Percentiles rank a stretch among this genome's conserved stretches.
phyloP scores from a whole-genome alignment of 257 asterid genomes.

The Haberlea rhodopensis region DNA sequence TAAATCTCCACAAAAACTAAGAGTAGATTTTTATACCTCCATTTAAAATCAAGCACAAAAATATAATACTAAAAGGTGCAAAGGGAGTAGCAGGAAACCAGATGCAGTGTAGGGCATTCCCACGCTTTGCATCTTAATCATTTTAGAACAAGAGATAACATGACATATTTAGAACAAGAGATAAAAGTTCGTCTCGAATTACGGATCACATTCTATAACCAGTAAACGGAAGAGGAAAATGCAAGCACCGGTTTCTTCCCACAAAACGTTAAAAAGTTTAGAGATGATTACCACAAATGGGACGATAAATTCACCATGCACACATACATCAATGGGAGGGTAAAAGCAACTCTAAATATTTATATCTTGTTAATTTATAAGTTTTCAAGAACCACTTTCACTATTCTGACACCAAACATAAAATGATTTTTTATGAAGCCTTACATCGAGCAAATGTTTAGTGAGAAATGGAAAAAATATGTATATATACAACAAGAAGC shows the following conservation, averaged over 20 bases:
- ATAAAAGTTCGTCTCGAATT: slow-evolving; percentile 12
- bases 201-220: slow-evolving; percentile 31
- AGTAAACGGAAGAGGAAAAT: slow-evolving; percentile 23
- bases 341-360: no score
- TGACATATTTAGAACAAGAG: slow-evolving; percentile 12
- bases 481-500: slow-evolving; percentile 19
- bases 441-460: slow-evolving; percentile 37
- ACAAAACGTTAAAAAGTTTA: slow-evolving; percentile 26
- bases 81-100: slow-evolving; percentile 2
- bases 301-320: slow-evolving; percentile 10
- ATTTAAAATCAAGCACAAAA: slow-evolving; percentile 2
- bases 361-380: neutral
- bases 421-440: neutral
- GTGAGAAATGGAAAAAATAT: slow-evolving; percentile 27
- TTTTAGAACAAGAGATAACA: slow-evolving; percentile 7
- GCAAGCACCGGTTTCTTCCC: slow-evolving; percentile 29
- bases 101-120: neutral
- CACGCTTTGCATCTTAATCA: slow-evolving; percentile 1
- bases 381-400: slow-evolving; percentile 23
- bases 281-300: slow-evolving; percentile 24
- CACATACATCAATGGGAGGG: slow-evolving; percentile 21
- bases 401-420: slow-evolving; percentile 28
- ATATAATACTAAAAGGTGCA: neutral
- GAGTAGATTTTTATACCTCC: neutral
- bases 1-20: neutral